These are phyloP conservation scores for Colletotrichum brevisporum DNA, from an alignment of 2,329 filamentous ascomycete genomes.

Conservation along the genomic window DNA sequence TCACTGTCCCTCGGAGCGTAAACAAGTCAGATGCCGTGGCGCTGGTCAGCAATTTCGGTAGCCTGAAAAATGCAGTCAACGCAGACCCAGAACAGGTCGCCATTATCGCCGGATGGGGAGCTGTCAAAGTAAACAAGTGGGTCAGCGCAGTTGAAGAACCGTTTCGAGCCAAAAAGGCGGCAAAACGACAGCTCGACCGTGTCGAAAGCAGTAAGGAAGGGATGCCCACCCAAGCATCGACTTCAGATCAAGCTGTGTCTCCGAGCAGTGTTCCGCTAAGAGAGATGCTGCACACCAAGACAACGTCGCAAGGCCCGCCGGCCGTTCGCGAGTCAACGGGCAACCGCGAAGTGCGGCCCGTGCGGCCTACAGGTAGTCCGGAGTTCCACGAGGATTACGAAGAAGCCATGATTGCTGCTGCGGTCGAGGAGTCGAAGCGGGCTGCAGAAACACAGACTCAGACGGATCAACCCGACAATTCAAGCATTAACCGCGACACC, in stretches of 20 bases:
- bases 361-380: slow-evolving; percentile 56
- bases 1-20: slow-evolving; percentile 89
- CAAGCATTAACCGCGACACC: slow-evolving; percentile 53
- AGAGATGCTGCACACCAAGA: slow-evolving; percentile 52
- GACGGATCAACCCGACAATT: slow-evolving; percentile 39
- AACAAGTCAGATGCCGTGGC: slow-evolving; percentile 96
- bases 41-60: slow-evolving; percentile 92
- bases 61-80: slow-evolving; percentile 87
- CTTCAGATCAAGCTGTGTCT: slow-evolving; percentile 56
- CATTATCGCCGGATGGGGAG: slow-evolving; percentile 91
- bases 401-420: slow-evolving; percentile 64
- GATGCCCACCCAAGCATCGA: slow-evolving; percentile 44
- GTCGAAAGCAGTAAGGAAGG: slow-evolving; percentile 46
- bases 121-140: slow-evolving; percentile 94
- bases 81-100: slow-evolving; percentile 88
- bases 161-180: slow-evolving; percentile 81
- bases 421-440: slow-evolving; percentile 62
- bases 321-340: slow-evolving; percentile 33
- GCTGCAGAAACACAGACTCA: slow-evolving; percentile 46
- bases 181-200: slow-evolving; percentile 57
- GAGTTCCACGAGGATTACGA: slow-evolving; percentile 59
- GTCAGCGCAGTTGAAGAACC: slow-evolving; percentile 85
- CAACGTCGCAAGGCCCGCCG: slow-evolving; percentile 43
- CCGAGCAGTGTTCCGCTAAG: slow-evolving; percentile 57
- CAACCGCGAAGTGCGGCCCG: slow-evolving; percentile 39